These are phyloP conservation scores for Edaphochlamys debaryana DNA, from an alignment of 139 green algal genomes.

Conservation along the genomic window DNA sequence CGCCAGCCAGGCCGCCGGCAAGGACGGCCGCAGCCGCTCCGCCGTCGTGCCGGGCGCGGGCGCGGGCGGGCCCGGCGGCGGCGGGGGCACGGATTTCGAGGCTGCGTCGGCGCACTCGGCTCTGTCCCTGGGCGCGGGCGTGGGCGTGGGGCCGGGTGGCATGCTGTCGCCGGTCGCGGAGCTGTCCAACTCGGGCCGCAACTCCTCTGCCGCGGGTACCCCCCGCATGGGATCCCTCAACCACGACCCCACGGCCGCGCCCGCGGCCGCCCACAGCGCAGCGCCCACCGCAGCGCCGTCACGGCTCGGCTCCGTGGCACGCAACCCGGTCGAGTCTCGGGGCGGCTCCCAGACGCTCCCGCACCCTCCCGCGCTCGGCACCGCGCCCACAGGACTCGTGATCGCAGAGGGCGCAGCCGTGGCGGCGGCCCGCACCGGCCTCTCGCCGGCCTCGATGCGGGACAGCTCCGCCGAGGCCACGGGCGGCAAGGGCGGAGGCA, in stretches of 20 bases:
- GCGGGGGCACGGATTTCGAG: not conserved
- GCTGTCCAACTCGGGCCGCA: not conserved
- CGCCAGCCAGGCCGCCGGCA: not conserved
- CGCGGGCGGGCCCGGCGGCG: not conserved
- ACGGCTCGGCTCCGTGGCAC: not conserved
- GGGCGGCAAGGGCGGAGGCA: not conserved
- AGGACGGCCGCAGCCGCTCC: not conserved
- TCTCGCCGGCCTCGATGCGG: not conserved
- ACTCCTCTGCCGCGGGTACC: slow-evolving; percentile 7
- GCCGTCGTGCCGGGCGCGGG: not conserved
- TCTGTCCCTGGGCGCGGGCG: not conserved
- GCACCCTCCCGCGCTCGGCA: not conserved
- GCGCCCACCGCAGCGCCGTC: not conserved
- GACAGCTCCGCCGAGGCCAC: not conserved
- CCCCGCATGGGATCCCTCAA: not conserved
- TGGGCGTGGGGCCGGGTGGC: not conserved
- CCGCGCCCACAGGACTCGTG: no score
- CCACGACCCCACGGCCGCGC: not conserved
- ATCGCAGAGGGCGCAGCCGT: not conserved
- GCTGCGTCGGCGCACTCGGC: not conserved
- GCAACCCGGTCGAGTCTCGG: no score
- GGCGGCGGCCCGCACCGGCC: not conserved
- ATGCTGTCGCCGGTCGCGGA: slow-evolving; percentile 1
- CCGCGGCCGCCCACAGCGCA: not conserved
- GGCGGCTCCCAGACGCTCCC: not conserved